Percentiles rank a stretch among this genome's conserved stretches.
Conservation (phyloP, 2,329 filamentous ascomycete genomes). For the Dryadomyces quercivorus region DNA sequence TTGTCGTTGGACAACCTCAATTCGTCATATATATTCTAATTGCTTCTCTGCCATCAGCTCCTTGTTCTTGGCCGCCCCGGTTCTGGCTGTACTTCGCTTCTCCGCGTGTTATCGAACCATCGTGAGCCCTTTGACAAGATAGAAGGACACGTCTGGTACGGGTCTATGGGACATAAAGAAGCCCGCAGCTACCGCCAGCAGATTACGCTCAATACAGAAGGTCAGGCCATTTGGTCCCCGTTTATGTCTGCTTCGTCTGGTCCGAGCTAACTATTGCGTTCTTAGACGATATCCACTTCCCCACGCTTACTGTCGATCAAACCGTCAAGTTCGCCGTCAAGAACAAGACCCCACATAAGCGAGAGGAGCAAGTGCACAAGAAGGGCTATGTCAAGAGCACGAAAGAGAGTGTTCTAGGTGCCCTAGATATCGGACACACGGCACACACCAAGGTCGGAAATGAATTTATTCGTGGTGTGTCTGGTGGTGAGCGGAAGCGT, state of each 20-base stretch:
- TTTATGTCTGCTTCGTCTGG: not conserved
- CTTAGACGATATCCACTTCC: constrained; percentile 52
- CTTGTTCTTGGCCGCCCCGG: constrained; percentile 42
- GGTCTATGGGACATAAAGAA: constrained; percentile 29
- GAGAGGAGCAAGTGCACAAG: constrained; percentile 38
- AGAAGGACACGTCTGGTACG: constrained; percentile 53
- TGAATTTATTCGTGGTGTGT: constrained; percentile 46
- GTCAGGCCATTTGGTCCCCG: not conserved
- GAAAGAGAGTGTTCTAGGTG: constrained; percentile 47
- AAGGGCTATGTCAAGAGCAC: constrained; percentile 16
- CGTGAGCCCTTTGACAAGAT: constrained; percentile 51
- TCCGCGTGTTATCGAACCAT: constrained; percentile 58
- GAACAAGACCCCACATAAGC: constrained; percentile 34
- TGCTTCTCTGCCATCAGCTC: not conserved
- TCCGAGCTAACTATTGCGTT: not conserved
- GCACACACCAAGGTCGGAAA: constrained; percentile 56
- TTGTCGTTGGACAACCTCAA: too few relatives aligned
- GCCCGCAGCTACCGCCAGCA: constrained; percentile 28
- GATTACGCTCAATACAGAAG: constrained; percentile 49
- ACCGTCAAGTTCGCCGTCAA: constrained; percentile 56
- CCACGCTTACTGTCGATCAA: constrained; percentile 53
- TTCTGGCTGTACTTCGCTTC: constrained; percentile 42
- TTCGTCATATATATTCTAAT: not conserved
- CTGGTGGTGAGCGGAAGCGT: constrained; percentile 44
- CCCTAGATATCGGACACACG: constrained; percentile 60